Conservation (phyloP, 163 green algal species). For the Picocystis sp. region DNA sequence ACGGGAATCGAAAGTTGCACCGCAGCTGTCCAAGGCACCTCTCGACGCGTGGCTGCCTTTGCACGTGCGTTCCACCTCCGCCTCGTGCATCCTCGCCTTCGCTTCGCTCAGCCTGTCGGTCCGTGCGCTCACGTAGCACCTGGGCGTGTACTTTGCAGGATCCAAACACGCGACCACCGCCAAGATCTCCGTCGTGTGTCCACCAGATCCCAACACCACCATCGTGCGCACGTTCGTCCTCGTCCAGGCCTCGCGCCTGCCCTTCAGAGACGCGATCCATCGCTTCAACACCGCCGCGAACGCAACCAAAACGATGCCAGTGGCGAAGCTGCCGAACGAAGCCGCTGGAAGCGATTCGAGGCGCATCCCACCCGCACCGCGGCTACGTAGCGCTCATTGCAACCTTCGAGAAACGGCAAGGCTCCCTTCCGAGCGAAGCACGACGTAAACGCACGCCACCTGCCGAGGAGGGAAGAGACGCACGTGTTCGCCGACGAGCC, state of each 20-base stretch:
- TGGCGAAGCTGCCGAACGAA: no score
- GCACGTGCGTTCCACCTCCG: slow-evolving; percentile 4
- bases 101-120: slow-evolving; percentile 58
- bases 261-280: no score
- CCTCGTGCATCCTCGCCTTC: slow-evolving; percentile 46
- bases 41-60: not conserved
- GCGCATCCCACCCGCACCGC: no score
- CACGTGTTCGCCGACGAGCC: no score
- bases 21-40: not conserved
- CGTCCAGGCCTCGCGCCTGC: not conserved
- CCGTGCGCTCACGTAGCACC: slow-evolving; percentile 59
- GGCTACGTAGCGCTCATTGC: no score
- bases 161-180: slow-evolving; percentile 39
- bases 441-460: no score
- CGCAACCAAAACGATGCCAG: no score
- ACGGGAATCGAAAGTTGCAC: not conserved
- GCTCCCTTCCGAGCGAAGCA: no score
- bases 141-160: slow-evolving; percentile 35
- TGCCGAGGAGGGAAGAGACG: no score
- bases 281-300: no score
- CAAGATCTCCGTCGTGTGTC: slow-evolving; percentile 89
- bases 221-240: slow-evolving; percentile 22
- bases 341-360: no score
- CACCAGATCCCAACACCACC: slow-evolving; percentile 41
- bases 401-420: no score